Evolutionary conservation across 2,329 filamentous ascomycete species (phyloP), one percentile per base, ranked within the genome.

Genomic region (Ceratocystis colombiana): DNA sequence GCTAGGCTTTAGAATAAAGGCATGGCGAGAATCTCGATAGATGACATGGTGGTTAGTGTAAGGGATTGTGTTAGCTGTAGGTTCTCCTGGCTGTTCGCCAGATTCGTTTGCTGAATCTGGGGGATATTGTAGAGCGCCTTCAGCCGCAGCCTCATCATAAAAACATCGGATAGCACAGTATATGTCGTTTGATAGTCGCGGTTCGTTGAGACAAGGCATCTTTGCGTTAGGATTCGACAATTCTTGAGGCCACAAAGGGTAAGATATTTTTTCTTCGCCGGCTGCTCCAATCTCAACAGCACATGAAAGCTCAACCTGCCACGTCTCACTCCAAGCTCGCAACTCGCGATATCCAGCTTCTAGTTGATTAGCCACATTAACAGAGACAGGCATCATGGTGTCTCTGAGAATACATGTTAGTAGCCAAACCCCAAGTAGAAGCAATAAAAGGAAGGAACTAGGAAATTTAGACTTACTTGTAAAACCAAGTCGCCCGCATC

Each of bases 401-500:
- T 96, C 92, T 69, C 81, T 80, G 62, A 10, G 4, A 20, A 10
- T 46, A 37, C n/a, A 10, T 25, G 33, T 61, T 55, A 64, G 45
- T 33, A 50, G 7, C 7, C 22, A n/a, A 20, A 25, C 10, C 25
- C n/a, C 4, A 28, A 41, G 8, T 15, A 4, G 15, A 33, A 12
- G n/a, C 8, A 62, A 33, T n/a, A 15, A 4, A 41, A 28, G 25
- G 2, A 55, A 33, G 10, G 0, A 22, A 5, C n/a, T 3, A 55
- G 12, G 20, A 20, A 25, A 8, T 17, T 5, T 33, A 46, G 3
- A 69, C 74, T 67, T 72, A 82, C 77, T 88, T 88, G 75, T 97
- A 97, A 74, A 99, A 99, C 94, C 94, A 99, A 0, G 93, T 97
- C 0, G 89, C 91, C 70, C 94, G 82, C 67, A 88, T 81, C 1